phyloP scores from a whole-genome alignment of 495 filamentous ascomycete genomes.

The Neurospora terricola region DNA sequence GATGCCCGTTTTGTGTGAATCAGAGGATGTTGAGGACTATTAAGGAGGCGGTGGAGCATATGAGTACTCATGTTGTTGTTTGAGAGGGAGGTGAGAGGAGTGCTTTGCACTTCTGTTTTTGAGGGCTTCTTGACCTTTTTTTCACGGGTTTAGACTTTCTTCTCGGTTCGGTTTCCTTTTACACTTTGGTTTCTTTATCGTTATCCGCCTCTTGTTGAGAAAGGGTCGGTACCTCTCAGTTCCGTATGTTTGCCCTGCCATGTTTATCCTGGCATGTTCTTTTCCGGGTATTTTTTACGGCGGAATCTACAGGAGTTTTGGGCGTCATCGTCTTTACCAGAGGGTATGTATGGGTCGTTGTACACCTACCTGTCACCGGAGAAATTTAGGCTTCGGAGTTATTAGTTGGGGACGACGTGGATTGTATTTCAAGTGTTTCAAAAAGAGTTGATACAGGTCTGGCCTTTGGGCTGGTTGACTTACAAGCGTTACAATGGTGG shows the following conservation, averaged over 20 bases:
- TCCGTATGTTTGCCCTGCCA: too few species aligned
- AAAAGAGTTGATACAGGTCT: neutral
- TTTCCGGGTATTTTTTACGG: too few species aligned
- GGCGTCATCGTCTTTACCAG: neutral
- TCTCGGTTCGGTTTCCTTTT: neutral
- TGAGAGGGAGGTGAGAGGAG: conserved; percentile 8
- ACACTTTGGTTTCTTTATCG: neutral
- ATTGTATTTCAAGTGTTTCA: neutral
- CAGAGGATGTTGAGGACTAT: conserved; percentile 46
- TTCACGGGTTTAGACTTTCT: neutral
- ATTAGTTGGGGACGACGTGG: neutral
- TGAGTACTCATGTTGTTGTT: conserved; percentile 48
- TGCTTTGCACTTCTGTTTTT: neutral
- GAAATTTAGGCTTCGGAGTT: neutral
- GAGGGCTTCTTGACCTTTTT: neutral
- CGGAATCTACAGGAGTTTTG: neutral
- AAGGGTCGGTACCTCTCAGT: neutral
- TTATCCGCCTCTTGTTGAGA: neutral
- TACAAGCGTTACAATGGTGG: neutral
- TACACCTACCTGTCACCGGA: neutral
- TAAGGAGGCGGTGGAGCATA: conserved; percentile 49
- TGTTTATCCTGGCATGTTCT: too few species aligned
- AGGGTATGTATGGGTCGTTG: neutral
- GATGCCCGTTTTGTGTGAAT: conserved; percentile 48
- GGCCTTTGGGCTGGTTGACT: neutral